Evolutionary conservation across 495 filamentous ascomycete genomes (phyloP).

Genomic region (Tuber indicum): DNA sequence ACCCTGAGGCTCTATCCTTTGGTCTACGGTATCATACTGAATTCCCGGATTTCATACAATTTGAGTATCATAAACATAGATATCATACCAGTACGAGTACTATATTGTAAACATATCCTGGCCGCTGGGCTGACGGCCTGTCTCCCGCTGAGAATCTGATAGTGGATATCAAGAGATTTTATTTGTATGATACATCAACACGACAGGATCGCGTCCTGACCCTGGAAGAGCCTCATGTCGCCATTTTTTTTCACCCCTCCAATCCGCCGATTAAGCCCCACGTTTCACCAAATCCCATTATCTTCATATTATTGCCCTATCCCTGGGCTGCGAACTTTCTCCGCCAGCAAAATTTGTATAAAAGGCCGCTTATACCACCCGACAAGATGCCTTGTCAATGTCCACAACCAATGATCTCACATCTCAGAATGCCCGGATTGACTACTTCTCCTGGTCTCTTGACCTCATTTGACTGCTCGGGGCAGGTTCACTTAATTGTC

Average conservation of each 20-base stretch:
- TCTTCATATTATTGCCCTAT: not conserved
- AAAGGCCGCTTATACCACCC: not conserved
- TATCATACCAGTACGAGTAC: too few relatives aligned
- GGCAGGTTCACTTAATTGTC: constrained; percentile 77
- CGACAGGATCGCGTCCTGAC: not conserved
- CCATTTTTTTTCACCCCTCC: not conserved
- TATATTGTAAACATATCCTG: too few relatives aligned
- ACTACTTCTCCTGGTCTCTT: constrained; percentile 55
- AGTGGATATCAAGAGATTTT: too few relatives aligned
- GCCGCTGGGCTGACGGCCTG: too few relatives aligned
- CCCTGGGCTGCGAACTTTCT: not conserved
- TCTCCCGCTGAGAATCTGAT: too few relatives aligned
- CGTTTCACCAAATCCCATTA: not conserved
- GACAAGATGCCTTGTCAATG: not conserved
- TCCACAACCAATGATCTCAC: not conserved
- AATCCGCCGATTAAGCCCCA: not conserved
- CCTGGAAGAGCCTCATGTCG: not conserved
- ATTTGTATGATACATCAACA: too few relatives aligned
- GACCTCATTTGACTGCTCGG: constrained; percentile 65
- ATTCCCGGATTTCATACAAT: not conserved
- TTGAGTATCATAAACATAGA: too few relatives aligned
- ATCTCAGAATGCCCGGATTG: constrained; percentile 46
- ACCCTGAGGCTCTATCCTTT: not conserved
- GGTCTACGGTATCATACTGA: too few relatives aligned
- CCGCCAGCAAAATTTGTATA: not conserved